Percentiles rank a stretch among this genome's conserved stretches.
These are phyloP conservation scores for Lobosporangium transversale DNA, from an alignment of 192 early-diverging fungal species.

Conservation along the genomic window DNA sequence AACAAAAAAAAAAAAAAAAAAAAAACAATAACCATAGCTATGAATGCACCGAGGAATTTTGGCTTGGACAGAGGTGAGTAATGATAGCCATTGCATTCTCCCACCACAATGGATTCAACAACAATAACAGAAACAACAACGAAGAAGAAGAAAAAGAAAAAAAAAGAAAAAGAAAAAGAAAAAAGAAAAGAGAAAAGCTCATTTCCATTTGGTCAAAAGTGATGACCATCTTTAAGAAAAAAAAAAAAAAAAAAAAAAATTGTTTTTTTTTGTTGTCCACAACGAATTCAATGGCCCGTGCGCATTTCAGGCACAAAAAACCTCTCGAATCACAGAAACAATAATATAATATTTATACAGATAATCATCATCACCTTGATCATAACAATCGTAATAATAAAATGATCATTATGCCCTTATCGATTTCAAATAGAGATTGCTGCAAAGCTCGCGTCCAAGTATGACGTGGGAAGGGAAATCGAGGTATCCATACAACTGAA, in stretches of 20 bases:
- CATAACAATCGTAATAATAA: not conserved
- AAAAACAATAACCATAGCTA: no score
- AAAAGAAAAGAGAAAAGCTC: no score
- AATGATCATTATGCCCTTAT: not conserved
- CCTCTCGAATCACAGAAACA: no score
- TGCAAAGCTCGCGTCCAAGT: conserved; percentile 1
- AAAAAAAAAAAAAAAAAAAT: not conserved
- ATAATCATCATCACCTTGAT: not conserved
- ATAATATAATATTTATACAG: no score
- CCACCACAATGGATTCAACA: not conserved
- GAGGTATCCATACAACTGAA: not conserved
- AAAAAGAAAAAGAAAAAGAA: no score
- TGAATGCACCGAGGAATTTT: conserved; percentile 3
- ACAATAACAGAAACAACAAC: not conserved
- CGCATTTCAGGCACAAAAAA: no score
- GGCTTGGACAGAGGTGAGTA: conserved; percentile 3
- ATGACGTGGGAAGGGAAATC: not conserved
- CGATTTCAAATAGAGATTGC: not conserved
- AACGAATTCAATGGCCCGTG: no score
- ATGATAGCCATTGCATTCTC: not conserved
- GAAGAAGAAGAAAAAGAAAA: not conserved
- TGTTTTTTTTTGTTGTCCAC: no score
- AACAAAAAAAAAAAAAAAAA: no score
- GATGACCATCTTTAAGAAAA: not conserved
- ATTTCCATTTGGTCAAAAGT: not conserved